Evolutionary conservation across 441 rosid species (phyloP).

Genomic region (Bruguiera hainesii): DNA sequence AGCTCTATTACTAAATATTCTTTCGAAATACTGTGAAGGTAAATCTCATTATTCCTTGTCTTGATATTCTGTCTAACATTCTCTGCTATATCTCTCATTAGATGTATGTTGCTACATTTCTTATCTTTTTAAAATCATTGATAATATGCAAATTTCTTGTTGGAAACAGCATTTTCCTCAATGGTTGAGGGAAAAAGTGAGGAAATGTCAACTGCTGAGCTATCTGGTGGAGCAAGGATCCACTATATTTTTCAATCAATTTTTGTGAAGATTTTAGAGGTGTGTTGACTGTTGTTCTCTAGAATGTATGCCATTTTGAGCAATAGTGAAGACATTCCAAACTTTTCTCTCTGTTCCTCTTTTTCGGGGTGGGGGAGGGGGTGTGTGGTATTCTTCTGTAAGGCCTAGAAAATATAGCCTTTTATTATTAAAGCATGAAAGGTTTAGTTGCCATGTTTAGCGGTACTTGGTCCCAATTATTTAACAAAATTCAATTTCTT

Average conservation of each 20-base stretch:
- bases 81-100: not conserved
- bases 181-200: constrained; percentile 66
- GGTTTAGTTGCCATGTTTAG: not conserved
- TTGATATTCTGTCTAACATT: not conserved
- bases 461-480: not conserved
- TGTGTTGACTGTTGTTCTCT: constrained; percentile 11
- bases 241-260: constrained; percentile 67
- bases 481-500: not conserved
- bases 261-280: constrained; percentile 66
- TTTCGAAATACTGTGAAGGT: constrained; percentile 93
- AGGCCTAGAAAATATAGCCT: too few relatives aligned
- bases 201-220: constrained; percentile 56
- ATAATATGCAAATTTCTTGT: constrained; percentile 3
- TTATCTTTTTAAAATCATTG: not conserved
- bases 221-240: constrained; percentile 77
- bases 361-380: not conserved
- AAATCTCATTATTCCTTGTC: constrained; percentile 17
- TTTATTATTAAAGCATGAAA: not conserved
- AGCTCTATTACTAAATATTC: constrained; percentile 88
- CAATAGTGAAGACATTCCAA: not conserved
- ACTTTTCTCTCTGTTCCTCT: not conserved
- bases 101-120: not conserved
- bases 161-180: constrained; percentile 48
- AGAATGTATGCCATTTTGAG: constrained; percentile 2
- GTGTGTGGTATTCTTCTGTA: too few relatives aligned